Evolutionary conservation across 805 yeast genomes (phyloP).

Genomic region (Debaryomyces tyrocola): DNA sequence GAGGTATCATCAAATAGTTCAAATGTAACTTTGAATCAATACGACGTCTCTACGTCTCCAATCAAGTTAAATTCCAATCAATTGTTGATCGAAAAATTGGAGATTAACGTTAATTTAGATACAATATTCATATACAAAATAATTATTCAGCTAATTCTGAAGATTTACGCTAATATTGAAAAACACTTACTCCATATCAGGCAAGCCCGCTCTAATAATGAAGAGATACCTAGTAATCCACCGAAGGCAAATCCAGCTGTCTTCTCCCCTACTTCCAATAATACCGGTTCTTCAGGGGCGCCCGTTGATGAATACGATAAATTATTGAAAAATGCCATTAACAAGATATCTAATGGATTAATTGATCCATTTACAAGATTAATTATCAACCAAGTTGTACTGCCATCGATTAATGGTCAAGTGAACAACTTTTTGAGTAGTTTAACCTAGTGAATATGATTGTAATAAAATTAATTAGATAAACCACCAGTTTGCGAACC

Average conservation of each 20-base stretch:
- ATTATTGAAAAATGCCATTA: constrained; percentile 24
- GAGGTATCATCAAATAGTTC: constrained; percentile 10
- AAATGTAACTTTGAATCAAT: constrained; percentile 9
- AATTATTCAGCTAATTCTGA: constrained; percentile 27
- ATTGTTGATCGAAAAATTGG: constrained; percentile 43
- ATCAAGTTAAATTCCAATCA: constrained; percentile 40
- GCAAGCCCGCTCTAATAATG: background rate
- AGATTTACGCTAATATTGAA: constrained; percentile 25
- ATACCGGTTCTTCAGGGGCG: constrained; percentile 21
- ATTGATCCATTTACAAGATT: constrained; percentile 37
- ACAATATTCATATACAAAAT: constrained; percentile 38
- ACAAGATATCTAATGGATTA: constrained; percentile 33
- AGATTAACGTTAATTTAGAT: constrained; percentile 42
- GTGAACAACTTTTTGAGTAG: constrained; percentile 28
- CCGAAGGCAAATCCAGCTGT: constrained; percentile 30
- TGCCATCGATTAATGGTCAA: constrained; percentile 25
- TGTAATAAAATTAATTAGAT: background rate
- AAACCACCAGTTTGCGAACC: constrained; percentile 37
- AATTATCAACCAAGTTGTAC: constrained; percentile 31
- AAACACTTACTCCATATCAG: constrained; percentile 18
- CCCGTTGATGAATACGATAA: constrained; percentile 33
- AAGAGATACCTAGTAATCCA: background rate
- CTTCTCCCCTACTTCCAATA: constrained; percentile 30
- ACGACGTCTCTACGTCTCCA: constrained; percentile 28
- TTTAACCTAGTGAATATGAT: constrained; percentile 10